Base-by-base conservation (phyloP, 2,329 filamentous ascomycete genomes). In the Colletotrichum sansevieriae region DNA sequence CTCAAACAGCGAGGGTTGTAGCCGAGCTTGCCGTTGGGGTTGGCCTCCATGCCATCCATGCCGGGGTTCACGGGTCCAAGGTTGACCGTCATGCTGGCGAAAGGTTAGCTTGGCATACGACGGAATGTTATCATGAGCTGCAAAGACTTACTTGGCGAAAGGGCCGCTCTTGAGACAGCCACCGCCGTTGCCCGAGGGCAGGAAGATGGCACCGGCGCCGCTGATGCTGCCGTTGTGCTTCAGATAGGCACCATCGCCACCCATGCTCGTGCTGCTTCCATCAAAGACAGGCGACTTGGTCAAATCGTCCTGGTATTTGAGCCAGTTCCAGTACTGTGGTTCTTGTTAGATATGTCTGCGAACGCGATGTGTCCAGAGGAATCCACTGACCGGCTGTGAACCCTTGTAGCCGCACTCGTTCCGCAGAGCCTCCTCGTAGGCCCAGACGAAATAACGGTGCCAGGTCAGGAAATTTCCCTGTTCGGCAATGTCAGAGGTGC, bases 1-100 rank as follows among this genome's bases (percentile, higher is more conserved):
- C 78, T 78, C 51, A 85, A 75, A 74, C 82, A 83, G 56, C 83
- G 81, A n/a, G 82, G 80, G 76, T 85, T 84, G 72, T 82, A 77
- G 59, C 76, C 78, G 41, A 80, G 76, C 25, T 35, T 62, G n/a
- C 59, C 63, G 39, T 39, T 46, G 4, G 66, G 65, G 15, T 43
- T 63, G 18, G 66, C 56, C 6, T 51, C 20, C 29, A 66, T 18
- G 15, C 78, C 78, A 59, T 80, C 75, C 41, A 73, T 44, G 37
- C 72, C 73, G 1, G 78, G 76, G 70, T 79, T 79, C 10, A 79
- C 67, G 15, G 77, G 78, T 29, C 81, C 80, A n/a, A 82, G 75
- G 63, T 76, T 79, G 43, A 80, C 76, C 4, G 74, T 77, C 73
- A 77, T 78, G 65, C 78, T 79, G 37, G 68, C 9, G 20, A 80